Evolutionary conservation across 306 rosid genomes (phyloP).

Genomic region (Cucumis sativus): Cucumber_9930_V3 NC_026656.2:11624001-11624500

Average conservation of each 20-base stretch:
- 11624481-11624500: neutral
- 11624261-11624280: too few relatives aligned
- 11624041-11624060: neutral
- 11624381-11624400: neutral
- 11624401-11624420: neutral
- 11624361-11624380: neutral
- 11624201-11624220: neutral
- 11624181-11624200: neutral
- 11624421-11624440: neutral
- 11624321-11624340: neutral
- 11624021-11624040: neutral
- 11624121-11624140: neutral
- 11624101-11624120: neutral
- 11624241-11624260: too few relatives aligned
- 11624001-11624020: too few relatives aligned
- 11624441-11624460: neutral
- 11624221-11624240: neutral
- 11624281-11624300: neutral
- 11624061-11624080: neutral
- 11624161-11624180: neutral
- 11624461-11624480: neutral
- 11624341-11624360: neutral
- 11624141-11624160: neutral
- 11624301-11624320: neutral
- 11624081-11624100: neutral